These are phyloP conservation scores for Hanseniaspora clermontiae DNA, from an alignment of 805 yeast genomes.

Conservation along the genomic window DNA sequence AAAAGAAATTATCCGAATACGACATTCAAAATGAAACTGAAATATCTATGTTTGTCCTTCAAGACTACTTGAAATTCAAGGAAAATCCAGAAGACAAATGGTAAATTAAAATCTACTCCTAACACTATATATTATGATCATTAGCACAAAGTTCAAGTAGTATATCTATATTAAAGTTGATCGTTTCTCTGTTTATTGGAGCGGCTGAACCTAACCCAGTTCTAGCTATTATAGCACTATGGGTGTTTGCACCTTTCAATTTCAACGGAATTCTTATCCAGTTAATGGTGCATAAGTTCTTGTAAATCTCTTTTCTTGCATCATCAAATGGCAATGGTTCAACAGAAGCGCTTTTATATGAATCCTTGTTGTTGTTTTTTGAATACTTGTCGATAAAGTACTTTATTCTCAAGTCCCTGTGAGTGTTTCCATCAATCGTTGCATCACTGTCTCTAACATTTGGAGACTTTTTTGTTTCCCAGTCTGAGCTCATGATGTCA, in stretches of 20 bases:
- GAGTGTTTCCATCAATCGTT: constrained; percentile 5
- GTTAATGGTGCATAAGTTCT: constrained; percentile 45
- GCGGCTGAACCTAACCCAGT: constrained; percentile 36
- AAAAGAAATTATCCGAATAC: constrained; percentile 36
- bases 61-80: constrained; percentile 56
- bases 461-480: constrained; percentile 13
- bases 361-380: constrained; percentile 14
- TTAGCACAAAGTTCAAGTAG: not conserved
- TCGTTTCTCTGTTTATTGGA: not conserved
- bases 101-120: constrained; percentile 29
- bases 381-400: constrained; percentile 23
- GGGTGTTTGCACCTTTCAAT: constrained; percentile 65
- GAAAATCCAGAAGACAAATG: constrained; percentile 84
- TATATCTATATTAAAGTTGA: constrained; percentile 4
- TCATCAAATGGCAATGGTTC: constrained; percentile 27
- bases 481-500: constrained; percentile 18
- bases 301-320: constrained; percentile 33
- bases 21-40: constrained; percentile 84
- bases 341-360: constrained; percentile 17
- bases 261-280: constrained; percentile 73
- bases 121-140: not conserved
- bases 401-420: constrained; percentile 17
- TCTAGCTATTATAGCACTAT: constrained; percentile 75
- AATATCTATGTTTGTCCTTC: constrained; percentile 61
- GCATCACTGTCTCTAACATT: constrained; percentile 14